Evolutionary conservation across 441 rosid genomes (phyloP).

Genomic region (Erodium trifolium): DNA sequence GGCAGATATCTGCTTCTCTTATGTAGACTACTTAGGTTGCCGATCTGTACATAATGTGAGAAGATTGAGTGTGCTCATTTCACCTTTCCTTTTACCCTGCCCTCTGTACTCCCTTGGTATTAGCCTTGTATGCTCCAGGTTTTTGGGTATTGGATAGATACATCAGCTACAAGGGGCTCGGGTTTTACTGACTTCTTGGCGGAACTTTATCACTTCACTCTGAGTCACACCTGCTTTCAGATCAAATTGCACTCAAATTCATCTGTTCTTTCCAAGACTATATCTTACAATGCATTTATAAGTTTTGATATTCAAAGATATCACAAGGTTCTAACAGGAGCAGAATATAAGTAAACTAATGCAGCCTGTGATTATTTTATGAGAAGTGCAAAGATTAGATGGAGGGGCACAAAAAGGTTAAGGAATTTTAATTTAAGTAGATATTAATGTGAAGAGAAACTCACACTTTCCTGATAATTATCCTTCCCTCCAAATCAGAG

Average conservation of each 20-base stretch:
- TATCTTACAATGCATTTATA: conserved; percentile 3
- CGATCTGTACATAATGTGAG: conserved; percentile 9
- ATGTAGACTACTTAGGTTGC: conserved; percentile 14
- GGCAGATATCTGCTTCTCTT: conserved; percentile 48
- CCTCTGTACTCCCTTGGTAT: background rate
- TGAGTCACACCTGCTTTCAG: background rate
- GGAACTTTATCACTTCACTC: background rate
- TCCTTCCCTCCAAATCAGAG: background rate
- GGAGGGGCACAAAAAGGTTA: conserved; percentile 14
- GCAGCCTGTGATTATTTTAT: background rate
- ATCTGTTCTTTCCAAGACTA: background rate
- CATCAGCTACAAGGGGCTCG: background rate
- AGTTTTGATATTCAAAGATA: background rate
- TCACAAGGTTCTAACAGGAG: background rate
- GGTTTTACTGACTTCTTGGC: conserved; percentile 1
- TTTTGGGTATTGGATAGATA: background rate
- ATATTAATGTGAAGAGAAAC: background rate
- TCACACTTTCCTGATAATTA: conserved; percentile 4
- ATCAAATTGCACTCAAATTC: background rate
- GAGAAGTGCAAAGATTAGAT: background rate
- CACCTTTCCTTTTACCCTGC: background rate
- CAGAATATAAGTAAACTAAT: background rate
- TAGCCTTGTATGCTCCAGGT: background rate
- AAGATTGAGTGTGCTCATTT: conserved; percentile 9
- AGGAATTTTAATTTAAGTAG: background rate